A percentile compares a stretch with the other conserved stretches of the same genome.
phyloP scores from a whole-genome alignment of 768 basidiomycete genomes.

The Naganishia friedmannii region DNA sequence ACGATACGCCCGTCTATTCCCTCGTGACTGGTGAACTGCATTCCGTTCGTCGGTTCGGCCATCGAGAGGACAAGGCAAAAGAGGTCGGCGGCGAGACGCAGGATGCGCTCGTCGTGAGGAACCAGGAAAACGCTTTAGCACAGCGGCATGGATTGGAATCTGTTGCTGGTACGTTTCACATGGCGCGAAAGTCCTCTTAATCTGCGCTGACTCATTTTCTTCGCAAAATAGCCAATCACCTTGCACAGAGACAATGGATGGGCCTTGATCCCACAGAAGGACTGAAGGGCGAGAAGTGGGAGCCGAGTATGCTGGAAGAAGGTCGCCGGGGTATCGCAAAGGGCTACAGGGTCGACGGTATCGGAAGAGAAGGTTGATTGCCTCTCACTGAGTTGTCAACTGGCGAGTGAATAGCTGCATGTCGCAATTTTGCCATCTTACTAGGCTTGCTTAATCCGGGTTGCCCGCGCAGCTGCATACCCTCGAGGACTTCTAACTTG shows the following conservation, averaged over 20 bases:
- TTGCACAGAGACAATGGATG: slow-evolving; percentile 70
- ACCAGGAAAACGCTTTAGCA: slow-evolving; percentile 10
- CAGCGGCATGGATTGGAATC: slow-evolving; percentile 58
- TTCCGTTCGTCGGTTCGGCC: slow-evolving; percentile 51
- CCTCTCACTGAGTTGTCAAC: too few species aligned
- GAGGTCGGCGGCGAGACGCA: slow-evolving; percentile 15
- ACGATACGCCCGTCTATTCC: slow-evolving; percentile 77
- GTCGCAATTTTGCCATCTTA: too few species aligned
- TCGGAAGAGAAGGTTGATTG: slow-evolving; percentile 21
- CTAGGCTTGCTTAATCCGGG: too few species aligned
- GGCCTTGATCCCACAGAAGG: slow-evolving; percentile 68
- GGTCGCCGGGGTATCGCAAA: slow-evolving; percentile 85
- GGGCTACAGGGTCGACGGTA: slow-evolving; percentile 65
- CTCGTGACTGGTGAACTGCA: slow-evolving; percentile 81
- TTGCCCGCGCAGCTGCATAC: too few species aligned
- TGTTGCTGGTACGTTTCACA: slow-evolving; percentile 63
- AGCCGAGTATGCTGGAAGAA: slow-evolving; percentile 77
- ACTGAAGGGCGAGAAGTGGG: slow-evolving; percentile 63
- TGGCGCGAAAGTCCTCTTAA: background rate
- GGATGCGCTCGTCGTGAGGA: slow-evolving; percentile 21
- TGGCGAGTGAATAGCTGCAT: background rate
- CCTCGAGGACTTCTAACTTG: too few species aligned
- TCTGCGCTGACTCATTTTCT: slow-evolving; percentile 17
- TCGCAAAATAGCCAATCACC: slow-evolving; percentile 60
- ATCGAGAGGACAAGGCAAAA: slow-evolving; percentile 4